These are phyloP conservation scores for Termitomyces bulborhizus DNA, from an alignment of 768 basidiomycete genomes.

Conservation along the genomic window DNA sequence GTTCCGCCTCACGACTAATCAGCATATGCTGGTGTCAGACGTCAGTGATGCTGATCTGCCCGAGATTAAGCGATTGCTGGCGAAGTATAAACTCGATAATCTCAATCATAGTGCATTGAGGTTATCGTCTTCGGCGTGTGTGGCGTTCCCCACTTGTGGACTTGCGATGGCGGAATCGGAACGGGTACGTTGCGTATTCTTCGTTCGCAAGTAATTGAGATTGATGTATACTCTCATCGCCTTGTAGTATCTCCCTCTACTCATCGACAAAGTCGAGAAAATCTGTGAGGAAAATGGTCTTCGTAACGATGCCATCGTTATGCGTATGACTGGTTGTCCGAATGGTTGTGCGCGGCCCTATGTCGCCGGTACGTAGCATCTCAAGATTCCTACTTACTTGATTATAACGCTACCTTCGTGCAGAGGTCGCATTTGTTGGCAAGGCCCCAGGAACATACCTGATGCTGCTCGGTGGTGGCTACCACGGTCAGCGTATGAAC, in stretches of 20 bases:
- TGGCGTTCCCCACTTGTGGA: conserved; percentile 93
- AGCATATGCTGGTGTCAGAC: conserved; percentile 87
- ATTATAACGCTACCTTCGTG: neutral
- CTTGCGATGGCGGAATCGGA: conserved; percentile 50
- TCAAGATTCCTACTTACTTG: neutral
- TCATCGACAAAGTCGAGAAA: conserved; percentile 92
- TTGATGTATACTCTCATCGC: neutral
- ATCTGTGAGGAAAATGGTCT: conserved; percentile 92
- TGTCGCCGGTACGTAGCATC: conserved; percentile 54
- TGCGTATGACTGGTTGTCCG: conserved; percentile 98
- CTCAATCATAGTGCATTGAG: conserved; percentile 72
- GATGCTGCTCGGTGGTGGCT: conserved; percentile 96
- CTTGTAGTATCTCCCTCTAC: conserved; percentile 78
- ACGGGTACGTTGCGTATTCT: conserved; percentile 29
- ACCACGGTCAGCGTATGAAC: conserved; percentile 90
- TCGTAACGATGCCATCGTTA: conserved; percentile 90
- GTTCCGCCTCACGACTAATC: conserved; percentile 93
- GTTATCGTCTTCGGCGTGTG: conserved; percentile 90
- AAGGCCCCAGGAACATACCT: conserved; percentile 90
- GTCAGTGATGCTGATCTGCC: conserved; percentile 68
- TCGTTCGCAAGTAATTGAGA: neutral
- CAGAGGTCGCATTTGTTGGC: conserved; percentile 94
- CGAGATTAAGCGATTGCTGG: conserved; percentile 71
- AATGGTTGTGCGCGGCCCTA: conserved; percentile 94
- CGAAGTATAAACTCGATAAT: conserved; percentile 88